Conservation (phyloP, 106 monocot species). For the Platanthera guangdongensis region DNA sequence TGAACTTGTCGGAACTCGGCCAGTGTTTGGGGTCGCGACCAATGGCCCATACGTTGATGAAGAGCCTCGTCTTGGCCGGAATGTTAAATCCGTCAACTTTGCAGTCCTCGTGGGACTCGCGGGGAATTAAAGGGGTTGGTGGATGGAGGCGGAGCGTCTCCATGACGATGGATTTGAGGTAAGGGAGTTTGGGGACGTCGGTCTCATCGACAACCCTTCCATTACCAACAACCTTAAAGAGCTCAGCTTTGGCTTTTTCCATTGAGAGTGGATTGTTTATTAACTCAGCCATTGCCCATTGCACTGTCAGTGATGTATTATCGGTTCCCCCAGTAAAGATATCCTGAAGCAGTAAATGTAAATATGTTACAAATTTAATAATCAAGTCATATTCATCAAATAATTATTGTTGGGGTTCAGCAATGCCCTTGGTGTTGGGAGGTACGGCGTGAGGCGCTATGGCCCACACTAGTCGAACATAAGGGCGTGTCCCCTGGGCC, state of each 20-base stretch:
- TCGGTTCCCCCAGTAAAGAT: conserved; percentile 16
- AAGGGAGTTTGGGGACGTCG: conserved; percentile 23
- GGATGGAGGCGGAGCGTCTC: background rate
- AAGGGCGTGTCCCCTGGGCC: too few species aligned
- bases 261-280: conserved; percentile 17
- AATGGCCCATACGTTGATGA: conserved; percentile 23
- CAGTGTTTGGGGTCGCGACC: conserved; percentile 9
- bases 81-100: background rate
- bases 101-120: too few species aligned
- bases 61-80: background rate
- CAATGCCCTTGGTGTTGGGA: too few species aligned
- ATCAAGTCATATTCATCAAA: too few species aligned
- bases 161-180: conserved; percentile 15
- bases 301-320: conserved; percentile 12
- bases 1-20: conserved; percentile 9
- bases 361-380: too few species aligned
- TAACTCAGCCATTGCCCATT: conserved; percentile 30
- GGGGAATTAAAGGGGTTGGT: too few species aligned
- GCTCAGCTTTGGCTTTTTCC: conserved; percentile 13
- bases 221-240: conserved; percentile 10
- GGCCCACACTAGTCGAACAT: too few species aligned
- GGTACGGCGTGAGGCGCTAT: too few species aligned
- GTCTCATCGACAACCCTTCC: conserved; percentile 15
- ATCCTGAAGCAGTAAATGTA: too few species aligned
- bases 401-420: too few species aligned